Conservation (phyloP, 2,329 filamentous ascomycete species). For the Pseudogymnoascus pannorum region DNA sequence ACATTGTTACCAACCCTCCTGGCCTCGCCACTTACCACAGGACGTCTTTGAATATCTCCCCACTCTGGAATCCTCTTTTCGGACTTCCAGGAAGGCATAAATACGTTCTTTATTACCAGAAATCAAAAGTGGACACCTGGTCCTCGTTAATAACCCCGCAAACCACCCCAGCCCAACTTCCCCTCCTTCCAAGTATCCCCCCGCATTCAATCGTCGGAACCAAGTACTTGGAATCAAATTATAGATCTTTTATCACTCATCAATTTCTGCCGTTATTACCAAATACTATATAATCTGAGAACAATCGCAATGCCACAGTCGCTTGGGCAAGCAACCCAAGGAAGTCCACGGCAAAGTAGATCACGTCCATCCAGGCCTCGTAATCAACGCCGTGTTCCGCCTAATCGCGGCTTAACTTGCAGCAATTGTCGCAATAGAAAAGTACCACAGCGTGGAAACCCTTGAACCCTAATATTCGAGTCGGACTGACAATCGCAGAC, state of each 20-base stretch:
- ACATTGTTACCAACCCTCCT: too few species aligned
- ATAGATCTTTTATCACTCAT: background rate
- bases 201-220: background rate
- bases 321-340: background rate
- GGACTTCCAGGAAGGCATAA: too few species aligned
- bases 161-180: background rate
- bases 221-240: background rate
- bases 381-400: background rate
- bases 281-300: background rate
- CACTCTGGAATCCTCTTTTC: too few species aligned
- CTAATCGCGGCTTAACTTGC: conserved; percentile 19
- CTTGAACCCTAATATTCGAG: background rate
- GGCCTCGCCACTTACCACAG: too few species aligned
- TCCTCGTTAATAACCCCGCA: background rate
- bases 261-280: background rate
- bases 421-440: conserved; percentile 22
- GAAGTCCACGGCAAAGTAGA: background rate
- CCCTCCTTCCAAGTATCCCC: background rate
- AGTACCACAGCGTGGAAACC: conserved; percentile 10
- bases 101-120: too few species aligned
- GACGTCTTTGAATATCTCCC: too few species aligned
- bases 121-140: background rate
- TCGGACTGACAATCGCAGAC: conserved; percentile 11
- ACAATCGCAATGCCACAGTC: background rate
- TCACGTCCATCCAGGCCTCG: background rate